Conservation (phyloP, 345 rosid genomes). For the Schrenkiella parvula region DNA sequence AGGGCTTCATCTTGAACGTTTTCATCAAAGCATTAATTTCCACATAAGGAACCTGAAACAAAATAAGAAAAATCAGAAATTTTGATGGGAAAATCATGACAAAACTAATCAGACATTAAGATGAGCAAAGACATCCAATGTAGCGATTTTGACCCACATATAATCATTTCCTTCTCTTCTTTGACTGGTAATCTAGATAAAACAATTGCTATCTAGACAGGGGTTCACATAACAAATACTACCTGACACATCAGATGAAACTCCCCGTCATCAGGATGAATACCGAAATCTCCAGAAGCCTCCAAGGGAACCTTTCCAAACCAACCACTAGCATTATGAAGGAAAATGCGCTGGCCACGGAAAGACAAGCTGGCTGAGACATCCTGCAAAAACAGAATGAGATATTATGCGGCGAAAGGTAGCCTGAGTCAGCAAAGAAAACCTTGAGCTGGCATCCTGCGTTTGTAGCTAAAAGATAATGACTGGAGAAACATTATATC, state of each 20-base stretch:
- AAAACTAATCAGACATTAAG: background rate
- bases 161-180: background rate
- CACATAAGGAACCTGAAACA: constrained; percentile 77
- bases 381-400: constrained; percentile 48
- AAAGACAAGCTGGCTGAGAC: constrained; percentile 79
- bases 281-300: constrained; percentile 98
- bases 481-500: background rate
- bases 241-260: constrained; percentile 99
- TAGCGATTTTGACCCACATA: background rate
- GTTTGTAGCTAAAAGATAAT: constrained; percentile 6
- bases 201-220: background rate
- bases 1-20: constrained; percentile 89
- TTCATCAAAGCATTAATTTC: constrained; percentile 91
- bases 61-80: constrained; percentile 5
- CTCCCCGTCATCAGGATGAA: constrained; percentile 98
- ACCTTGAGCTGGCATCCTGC: background rate
- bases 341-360: constrained; percentile 89
- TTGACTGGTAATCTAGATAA: background rate
- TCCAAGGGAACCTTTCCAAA: constrained; percentile 93
- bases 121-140: background rate
- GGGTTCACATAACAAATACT: constrained; percentile 13
- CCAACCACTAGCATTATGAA: constrained; percentile 91
- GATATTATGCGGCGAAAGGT: background rate
- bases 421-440: constrained; percentile 8
- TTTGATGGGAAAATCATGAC: background rate